Evolutionary conservation across 1,139 yeast species (phyloP), one percentile per base, ranked within the genome.

Genomic region (Suhomyces choctaworum): DNA sequence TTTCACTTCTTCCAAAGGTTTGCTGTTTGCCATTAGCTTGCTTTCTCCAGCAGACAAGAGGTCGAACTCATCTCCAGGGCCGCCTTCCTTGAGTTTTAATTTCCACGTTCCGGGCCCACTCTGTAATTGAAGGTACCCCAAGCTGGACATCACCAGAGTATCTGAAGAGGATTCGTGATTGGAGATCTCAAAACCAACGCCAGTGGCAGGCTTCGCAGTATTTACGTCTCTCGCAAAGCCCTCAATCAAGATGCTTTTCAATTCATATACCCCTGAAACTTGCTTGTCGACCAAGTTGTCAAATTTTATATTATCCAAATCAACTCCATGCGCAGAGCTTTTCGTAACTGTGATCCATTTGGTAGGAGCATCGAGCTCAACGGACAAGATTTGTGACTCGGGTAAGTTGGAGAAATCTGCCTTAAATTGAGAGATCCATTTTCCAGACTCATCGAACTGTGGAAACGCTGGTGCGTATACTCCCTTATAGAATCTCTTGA

Each of bases 121-220:
- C 42, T 76, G 76, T 30, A 88, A 62, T 56, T 88, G 96, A 41
- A 83, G 70, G 57, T 88, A 88, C 0, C 95, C 95, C 35, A 79
- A 59, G 36, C 80, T 78, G 0, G 84, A 73, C 90, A 87, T 80
- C 3, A 86, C 78, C 29, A 62, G 65, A 0, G 95, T 83, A 46
- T 83, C 88, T 0, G 70, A 62, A 1, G 10, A 21, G 1, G 27
- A 19, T 5, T 39, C 31, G 8, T 22, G 27, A 14, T 51, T 48
- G 1, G 19, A 3, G 32, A 81, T 53, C 22, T 71, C 70, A 11
- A 84, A 51, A 0, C 71, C 64, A 14, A 80, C 50, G 0, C 84
- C 87, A 1, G 72, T 59, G 0, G 89, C 84, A 0, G 70, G 46
- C 5, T 39, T 42, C 0, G 62, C 66, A 4, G 47, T 47, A 4